Evolutionary conservation across 2,329 filamentous ascomycete genomes (phyloP).

Genomic region (Epichloe sp.): DNA sequence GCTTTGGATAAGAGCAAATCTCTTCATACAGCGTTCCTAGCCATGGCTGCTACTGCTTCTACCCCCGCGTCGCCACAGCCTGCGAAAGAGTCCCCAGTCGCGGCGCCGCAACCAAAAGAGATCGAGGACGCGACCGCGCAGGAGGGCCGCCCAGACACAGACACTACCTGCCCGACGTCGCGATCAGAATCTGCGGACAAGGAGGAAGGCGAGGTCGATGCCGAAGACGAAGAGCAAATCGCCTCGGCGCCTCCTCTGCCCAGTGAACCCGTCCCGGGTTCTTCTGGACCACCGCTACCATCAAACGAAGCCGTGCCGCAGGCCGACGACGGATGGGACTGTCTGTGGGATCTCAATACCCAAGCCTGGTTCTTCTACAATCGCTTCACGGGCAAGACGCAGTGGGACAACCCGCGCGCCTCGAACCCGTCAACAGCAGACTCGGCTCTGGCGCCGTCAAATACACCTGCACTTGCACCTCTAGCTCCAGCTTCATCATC

Average conservation of each 20-base stretch:
- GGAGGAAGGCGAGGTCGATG: slow-evolving; percentile 3
- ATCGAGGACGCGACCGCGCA: not conserved
- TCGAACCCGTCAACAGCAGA: slow-evolving; percentile 18
- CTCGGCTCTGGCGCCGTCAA: slow-evolving; percentile 13
- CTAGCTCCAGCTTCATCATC: slow-evolving; percentile 11
- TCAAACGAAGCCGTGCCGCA: slow-evolving; percentile 30
- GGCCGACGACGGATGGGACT: slow-evolving; percentile 66
- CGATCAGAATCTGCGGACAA: not conserved
- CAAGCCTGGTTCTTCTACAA: slow-evolving; percentile 78
- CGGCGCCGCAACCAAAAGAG: slow-evolving; percentile 7
- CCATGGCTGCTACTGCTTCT: slow-evolving; percentile 4
- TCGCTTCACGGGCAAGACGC: slow-evolving; percentile 57
- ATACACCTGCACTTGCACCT: slow-evolving; percentile 17
- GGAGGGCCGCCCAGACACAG: not conserved
- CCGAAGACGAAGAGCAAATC: not conserved
- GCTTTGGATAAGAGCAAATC: slow-evolving; percentile 5
- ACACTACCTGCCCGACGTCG: not conserved
- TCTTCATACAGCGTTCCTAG: not conserved
- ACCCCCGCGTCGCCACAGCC: slow-evolving; percentile 4
- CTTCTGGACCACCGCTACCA: slow-evolving; percentile 27
- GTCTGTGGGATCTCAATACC: slow-evolving; percentile 57
- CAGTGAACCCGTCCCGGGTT: slow-evolving; percentile 15
- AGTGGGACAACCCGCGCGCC: slow-evolving; percentile 80
- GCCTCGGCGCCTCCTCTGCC: slow-evolving; percentile 20
- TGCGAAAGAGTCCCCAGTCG: slow-evolving; percentile 6